These are phyloP conservation scores for Daedaleopsis nitida DNA, from an alignment of 768 basidiomycete species.

Conservation along the genomic window DNA sequence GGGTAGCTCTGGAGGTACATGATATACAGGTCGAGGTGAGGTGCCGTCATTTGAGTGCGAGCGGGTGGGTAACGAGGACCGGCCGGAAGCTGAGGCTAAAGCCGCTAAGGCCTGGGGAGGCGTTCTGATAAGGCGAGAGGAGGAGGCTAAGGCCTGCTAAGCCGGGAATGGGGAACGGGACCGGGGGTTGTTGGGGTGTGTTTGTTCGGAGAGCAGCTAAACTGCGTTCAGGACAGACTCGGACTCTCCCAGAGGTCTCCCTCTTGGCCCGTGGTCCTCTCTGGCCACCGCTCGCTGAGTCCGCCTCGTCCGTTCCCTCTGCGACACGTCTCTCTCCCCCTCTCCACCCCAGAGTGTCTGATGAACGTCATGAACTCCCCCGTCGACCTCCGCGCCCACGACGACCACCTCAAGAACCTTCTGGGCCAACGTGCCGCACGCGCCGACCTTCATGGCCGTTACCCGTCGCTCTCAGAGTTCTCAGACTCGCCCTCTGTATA, in stretches of 20 bases:
- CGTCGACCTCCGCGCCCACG: constrained; percentile 36
- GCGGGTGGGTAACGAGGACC: background rate
- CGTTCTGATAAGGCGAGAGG: constrained; percentile 1
- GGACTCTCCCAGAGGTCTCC: background rate
- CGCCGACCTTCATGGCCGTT: constrained; percentile 48
- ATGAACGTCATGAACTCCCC: constrained; percentile 36
- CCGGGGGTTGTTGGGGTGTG: constrained; percentile 18
- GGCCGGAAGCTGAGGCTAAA: too few species aligned
- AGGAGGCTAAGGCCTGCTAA: too few species aligned
- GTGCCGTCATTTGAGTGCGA: background rate
- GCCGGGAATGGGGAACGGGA: constrained; percentile 6
- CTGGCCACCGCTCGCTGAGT: constrained; percentile 2
- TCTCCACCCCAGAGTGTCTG: constrained; percentile 3
- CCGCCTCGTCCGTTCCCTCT: constrained; percentile 21
- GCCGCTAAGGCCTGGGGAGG: background rate
- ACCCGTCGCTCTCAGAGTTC: constrained; percentile 57
- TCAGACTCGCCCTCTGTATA: constrained; percentile 74
- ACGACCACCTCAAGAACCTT: constrained; percentile 51
- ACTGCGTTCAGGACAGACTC: constrained; percentile 6
- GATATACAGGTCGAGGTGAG: too few species aligned
- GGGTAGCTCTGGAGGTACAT: too few species aligned
- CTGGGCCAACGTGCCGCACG: constrained; percentile 57
- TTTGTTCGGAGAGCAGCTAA: constrained; percentile 15
- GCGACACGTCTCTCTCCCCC: constrained; percentile 21
- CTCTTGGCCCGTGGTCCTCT: constrained; percentile 1